These are phyloP conservation scores for Coemansia sp. DNA, from an alignment of 192 early-diverging fungal species.

Conservation along the genomic window DNA sequence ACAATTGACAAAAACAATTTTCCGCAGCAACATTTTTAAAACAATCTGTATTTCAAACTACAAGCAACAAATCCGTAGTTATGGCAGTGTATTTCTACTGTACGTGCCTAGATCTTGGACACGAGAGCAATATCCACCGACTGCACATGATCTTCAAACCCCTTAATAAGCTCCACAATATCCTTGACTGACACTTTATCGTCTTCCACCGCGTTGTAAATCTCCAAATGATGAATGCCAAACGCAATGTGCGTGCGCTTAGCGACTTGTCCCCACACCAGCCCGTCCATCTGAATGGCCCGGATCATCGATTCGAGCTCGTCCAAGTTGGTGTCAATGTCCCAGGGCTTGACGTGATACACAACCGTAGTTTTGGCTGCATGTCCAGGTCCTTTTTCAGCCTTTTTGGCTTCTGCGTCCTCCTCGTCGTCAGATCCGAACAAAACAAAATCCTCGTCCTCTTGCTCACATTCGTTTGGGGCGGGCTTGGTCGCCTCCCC, in stretches of 20 bases:
- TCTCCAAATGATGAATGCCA: conserved; percentile 92
- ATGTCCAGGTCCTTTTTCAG: conserved; percentile 71
- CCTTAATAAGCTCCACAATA: background rate
- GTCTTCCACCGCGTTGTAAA: conserved; percentile 59
- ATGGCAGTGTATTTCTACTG: background rate
- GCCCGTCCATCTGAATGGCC: conserved; percentile 77
- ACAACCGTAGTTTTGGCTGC: conserved; percentile 87
- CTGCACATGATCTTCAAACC: background rate
- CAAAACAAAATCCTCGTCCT: conserved; percentile 91
- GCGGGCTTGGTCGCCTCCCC: conserved; percentile 48
- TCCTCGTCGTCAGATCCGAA: conserved; percentile 92
- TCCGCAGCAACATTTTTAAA: background rate
- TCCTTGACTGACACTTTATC: background rate
- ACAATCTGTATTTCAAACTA: background rate
- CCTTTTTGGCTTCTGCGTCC: too few species aligned
- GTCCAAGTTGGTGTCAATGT: conserved; percentile 88
- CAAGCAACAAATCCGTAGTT: background rate
- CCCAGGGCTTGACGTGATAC: conserved; percentile 96
- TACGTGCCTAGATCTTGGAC: background rate
- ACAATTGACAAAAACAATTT: background rate
- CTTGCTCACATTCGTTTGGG: conserved; percentile 58
- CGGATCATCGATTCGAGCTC: conserved; percentile 72
- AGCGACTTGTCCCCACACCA: conserved; percentile 77
- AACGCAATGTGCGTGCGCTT: conserved; percentile 82
- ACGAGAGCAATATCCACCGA: background rate